These are phyloP conservation scores for Hepatocystis sp. DNA, from an alignment of 169 alveolate genomes.

Conservation along the genomic window DNA sequence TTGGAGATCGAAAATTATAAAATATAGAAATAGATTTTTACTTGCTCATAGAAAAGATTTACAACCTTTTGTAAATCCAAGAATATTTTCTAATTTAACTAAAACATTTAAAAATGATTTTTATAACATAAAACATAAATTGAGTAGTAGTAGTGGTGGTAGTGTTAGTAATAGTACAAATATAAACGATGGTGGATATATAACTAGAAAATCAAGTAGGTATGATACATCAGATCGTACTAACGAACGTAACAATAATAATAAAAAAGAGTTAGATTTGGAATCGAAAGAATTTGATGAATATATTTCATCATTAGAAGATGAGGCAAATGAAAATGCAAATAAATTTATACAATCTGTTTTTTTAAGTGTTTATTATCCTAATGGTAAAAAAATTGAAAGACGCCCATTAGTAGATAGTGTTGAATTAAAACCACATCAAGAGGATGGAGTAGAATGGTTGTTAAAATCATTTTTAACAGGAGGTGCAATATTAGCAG, in stretches of 20 bases:
- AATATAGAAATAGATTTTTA: constrained; percentile 86
- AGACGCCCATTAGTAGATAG: constrained; percentile 88
- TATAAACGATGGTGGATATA: too few species aligned
- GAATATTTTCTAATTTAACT: constrained; percentile 82
- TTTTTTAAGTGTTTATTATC: constrained; percentile 81
- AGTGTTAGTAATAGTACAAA: constrained; percentile 1
- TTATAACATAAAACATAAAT: constrained; percentile 24
- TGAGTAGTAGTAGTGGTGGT: not conserved
- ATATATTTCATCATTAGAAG: constrained; percentile 79
- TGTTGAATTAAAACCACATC: constrained; percentile 91
- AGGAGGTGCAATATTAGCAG: constrained; percentile 94
- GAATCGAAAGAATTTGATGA: constrained; percentile 78
- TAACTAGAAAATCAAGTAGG: constrained; percentile 2
- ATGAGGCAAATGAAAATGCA: constrained; percentile 83
- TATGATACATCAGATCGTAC: constrained; percentile 11
- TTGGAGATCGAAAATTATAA: constrained; percentile 85
- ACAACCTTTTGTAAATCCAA: constrained; percentile 87
- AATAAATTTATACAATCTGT: constrained; percentile 83
- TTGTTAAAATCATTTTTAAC: constrained; percentile 87
- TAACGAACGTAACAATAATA: constrained; percentile 19
- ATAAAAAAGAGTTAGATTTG: constrained; percentile 44
- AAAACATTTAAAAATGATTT: constrained; percentile 78
- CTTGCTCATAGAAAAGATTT: constrained; percentile 88
- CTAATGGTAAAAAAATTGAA: constrained; percentile 84
- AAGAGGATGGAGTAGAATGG: constrained; percentile 94